phyloP scores from a whole-genome alignment of 805 yeast species.

The Pichia sporocuriosa region DNA sequence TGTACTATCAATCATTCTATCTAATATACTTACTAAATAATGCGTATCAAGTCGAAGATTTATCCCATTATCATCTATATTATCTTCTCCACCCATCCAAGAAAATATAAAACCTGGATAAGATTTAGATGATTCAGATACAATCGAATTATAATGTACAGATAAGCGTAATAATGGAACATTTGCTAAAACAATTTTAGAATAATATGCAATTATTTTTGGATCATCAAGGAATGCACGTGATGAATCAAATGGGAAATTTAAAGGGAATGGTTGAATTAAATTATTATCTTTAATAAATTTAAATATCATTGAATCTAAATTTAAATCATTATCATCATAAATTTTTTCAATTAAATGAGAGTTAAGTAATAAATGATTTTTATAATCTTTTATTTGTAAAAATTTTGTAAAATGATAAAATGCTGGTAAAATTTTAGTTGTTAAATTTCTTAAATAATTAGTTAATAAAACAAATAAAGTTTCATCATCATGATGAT shows the following conservation, averaged over 20 bases:
- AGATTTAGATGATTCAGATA: neutral
- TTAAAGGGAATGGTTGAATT: constrained; percentile 25
- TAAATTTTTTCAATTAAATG: constrained; percentile 17
- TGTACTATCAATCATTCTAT: constrained; percentile 19
- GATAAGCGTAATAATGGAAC: constrained; percentile 16
- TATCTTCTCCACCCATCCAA: constrained; percentile 15
- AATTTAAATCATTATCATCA: neutral
- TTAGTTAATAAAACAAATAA: constrained; percentile 20
- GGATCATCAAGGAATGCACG: constrained; percentile 16
- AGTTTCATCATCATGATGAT: constrained; percentile 27
- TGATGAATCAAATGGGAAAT: constrained; percentile 19
- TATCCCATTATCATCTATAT: constrained; percentile 4
- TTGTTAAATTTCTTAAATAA: constrained; percentile 20
- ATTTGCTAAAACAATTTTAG: constrained; percentile 19
- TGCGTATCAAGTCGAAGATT: constrained; percentile 19
- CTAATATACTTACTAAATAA: constrained; percentile 18
- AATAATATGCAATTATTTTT: constrained; percentile 16
- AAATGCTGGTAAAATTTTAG: constrained; percentile 22
- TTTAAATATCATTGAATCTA: constrained; percentile 14
- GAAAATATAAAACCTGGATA: constrained; percentile 14
- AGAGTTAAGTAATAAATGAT: constrained; percentile 13
- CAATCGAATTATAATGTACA: constrained; percentile 9
- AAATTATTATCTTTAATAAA: constrained; percentile 22
- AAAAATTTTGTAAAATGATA: constrained; percentile 16
- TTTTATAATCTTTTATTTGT: constrained; percentile 18